phyloP scores from a whole-genome alignment of 768 basidiomycete species.

The Suillus variegatus region DNA sequence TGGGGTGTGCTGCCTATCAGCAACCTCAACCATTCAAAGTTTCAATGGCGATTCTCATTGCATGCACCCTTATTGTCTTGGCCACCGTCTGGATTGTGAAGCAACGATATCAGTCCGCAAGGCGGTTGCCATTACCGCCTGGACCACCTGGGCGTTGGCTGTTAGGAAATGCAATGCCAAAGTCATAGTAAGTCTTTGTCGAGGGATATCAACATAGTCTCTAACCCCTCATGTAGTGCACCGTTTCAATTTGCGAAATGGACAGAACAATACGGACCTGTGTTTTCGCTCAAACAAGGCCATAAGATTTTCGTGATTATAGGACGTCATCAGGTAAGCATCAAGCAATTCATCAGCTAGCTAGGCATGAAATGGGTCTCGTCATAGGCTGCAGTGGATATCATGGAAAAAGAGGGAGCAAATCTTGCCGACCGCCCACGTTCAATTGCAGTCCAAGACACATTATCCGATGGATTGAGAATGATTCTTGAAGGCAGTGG shows the following conservation, averaged over 20 bases:
- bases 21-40: too few relatives aligned
- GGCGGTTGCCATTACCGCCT: constrained; percentile 21
- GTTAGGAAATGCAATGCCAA: constrained; percentile 22
- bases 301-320: constrained; percentile 18
- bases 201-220: not conserved
- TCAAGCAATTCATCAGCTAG: not conserved
- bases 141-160: constrained; percentile 28
- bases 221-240: not conserved
- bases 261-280: constrained; percentile 60
- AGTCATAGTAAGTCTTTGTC: constrained; percentile 24
- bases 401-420: constrained; percentile 41
- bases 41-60: not conserved
- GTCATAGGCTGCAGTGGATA: constrained; percentile 42
- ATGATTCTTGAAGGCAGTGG: constrained; percentile 27
- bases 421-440: constrained; percentile 38
- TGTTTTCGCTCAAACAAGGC: constrained; percentile 57
- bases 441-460: constrained; percentile 35
- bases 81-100: constrained; percentile 1
- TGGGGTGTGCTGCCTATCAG: too few relatives aligned
- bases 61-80: not conserved
- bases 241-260: constrained; percentile 48
- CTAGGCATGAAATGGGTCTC: too few relatives aligned
- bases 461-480: constrained; percentile 35
- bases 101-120: not conserved
- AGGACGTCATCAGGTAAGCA: constrained; percentile 22